These are phyloP conservation scores for Gamsiella multidivaricata DNA, from an alignment of 192 early-diverging fungal species.

Conservation along the genomic window DNA sequence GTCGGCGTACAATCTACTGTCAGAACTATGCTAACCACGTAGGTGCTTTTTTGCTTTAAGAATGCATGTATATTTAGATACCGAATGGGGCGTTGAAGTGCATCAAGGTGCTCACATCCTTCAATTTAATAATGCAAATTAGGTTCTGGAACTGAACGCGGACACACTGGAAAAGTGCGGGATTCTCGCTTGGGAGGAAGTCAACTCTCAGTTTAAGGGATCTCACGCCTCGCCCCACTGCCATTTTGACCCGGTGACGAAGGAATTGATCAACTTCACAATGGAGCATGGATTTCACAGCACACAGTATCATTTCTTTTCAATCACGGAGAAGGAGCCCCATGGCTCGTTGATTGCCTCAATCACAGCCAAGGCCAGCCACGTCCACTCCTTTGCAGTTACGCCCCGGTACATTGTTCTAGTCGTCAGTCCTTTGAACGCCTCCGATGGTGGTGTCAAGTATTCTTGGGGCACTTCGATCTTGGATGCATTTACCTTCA, in stretches of 20 bases:
- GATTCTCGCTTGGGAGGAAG: slow-evolving; percentile 68
- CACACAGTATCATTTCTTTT: slow-evolving; percentile 75
- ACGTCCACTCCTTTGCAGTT: slow-evolving; percentile 81
- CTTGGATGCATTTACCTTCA: slow-evolving; percentile 77
- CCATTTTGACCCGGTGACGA: slow-evolving; percentile 73
- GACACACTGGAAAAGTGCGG: slow-evolving; percentile 70
- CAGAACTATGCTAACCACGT: slow-evolving; percentile 76
- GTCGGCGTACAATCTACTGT: slow-evolving; percentile 71
- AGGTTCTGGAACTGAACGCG: slow-evolving; percentile 75
- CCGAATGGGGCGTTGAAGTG: no score
- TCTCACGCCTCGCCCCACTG: slow-evolving; percentile 74
- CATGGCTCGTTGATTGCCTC: slow-evolving; percentile 71
- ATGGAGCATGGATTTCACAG: slow-evolving; percentile 78
- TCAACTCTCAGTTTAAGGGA: slow-evolving; percentile 74
- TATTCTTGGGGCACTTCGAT: slow-evolving; percentile 79
- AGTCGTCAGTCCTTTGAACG: slow-evolving; percentile 64
- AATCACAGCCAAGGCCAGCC: slow-evolving; percentile 71
- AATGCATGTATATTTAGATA: slow-evolving; percentile 11
- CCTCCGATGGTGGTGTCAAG: slow-evolving; percentile 69
- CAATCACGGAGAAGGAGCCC: slow-evolving; percentile 69
- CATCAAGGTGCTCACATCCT: slow-evolving; percentile 1
- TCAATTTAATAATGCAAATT: slow-evolving; percentile 4
- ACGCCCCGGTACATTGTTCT: slow-evolving; percentile 81
- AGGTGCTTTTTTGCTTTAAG: no score
- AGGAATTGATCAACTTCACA: slow-evolving; percentile 81